phyloP scores from a whole-genome alignment of 2,329 filamentous ascomycete species.

The Calonectria crousiana region DNA sequence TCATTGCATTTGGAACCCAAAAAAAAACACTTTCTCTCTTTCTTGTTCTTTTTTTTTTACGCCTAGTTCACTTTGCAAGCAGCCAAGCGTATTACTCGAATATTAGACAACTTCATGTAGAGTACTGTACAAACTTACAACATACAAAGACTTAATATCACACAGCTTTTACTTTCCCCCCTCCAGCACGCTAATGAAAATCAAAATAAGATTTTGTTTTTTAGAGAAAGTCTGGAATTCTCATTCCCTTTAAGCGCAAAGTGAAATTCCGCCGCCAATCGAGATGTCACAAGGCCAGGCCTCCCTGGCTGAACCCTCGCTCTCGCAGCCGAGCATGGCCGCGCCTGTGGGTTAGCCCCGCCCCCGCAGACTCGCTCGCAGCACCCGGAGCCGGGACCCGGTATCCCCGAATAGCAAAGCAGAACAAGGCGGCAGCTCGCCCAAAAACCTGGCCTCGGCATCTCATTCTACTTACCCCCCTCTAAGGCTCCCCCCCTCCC shows the following conservation, averaged over 20 bases:
- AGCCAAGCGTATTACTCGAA: not conserved
- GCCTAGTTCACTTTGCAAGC: not conserved
- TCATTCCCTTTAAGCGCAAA: not conserved
- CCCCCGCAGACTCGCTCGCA: constrained; percentile 14
- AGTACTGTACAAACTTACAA: constrained; percentile 2
- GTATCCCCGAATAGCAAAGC: constrained; percentile 19
- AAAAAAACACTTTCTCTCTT: not conserved
- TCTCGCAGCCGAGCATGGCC: constrained; percentile 5
- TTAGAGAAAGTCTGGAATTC: not conserved
- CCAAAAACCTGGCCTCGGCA: constrained; percentile 21
- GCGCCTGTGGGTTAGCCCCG: not conserved
- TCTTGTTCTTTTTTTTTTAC: not conserved
- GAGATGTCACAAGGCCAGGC: not conserved
- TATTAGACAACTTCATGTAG: not conserved
- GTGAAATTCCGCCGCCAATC: not conserved
- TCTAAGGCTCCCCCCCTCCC: not conserved
- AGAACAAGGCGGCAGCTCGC: not conserved
- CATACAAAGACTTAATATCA: not conserved
- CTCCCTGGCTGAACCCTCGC: not conserved
- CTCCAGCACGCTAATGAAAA: not conserved
- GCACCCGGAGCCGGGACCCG: constrained; percentile 21
- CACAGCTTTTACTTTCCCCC: not conserved
- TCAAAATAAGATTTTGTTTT: not conserved
- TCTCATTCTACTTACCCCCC: not conserved
- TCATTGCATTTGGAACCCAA: not conserved